phyloP scores from a whole-genome alignment of 2,329 filamentous ascomycete genomes.

The Laburnicola sp. region DNA sequence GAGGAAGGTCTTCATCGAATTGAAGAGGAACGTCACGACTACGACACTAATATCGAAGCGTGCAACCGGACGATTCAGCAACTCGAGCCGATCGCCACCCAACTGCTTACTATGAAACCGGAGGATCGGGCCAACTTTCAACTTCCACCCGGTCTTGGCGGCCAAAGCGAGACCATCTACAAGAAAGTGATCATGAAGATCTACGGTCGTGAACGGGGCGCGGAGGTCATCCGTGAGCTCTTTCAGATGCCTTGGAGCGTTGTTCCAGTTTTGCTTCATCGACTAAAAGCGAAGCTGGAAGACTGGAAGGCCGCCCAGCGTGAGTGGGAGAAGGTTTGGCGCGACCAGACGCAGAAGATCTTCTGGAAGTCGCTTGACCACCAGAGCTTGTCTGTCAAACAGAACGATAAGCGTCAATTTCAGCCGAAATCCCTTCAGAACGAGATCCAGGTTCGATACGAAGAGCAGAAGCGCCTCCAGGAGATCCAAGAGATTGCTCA shows the following conservation, averaged over 20 bases:
- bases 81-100: slow-evolving; percentile 88
- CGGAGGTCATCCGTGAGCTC: slow-evolving; percentile 83
- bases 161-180: slow-evolving; percentile 94
- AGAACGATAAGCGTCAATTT: slow-evolving; percentile 86
- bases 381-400: slow-evolving; percentile 88
- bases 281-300: slow-evolving; percentile 94
- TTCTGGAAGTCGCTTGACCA: slow-evolving; percentile 97
- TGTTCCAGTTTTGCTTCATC: slow-evolving; percentile 82
- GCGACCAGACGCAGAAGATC: slow-evolving; percentile 89
- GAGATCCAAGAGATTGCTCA: slow-evolving; percentile 62
- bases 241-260: slow-evolving; percentile 83
- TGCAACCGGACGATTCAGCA: slow-evolving; percentile 95
- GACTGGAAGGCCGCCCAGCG: slow-evolving; percentile 97
- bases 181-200: slow-evolving; percentile 97
- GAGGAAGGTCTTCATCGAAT: slow-evolving; percentile 95
- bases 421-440: slow-evolving; percentile 87
- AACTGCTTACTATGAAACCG: slow-evolving; percentile 75
- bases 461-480: slow-evolving; percentile 79
- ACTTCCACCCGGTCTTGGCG: slow-evolving; percentile 81
- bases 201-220: slow-evolving; percentile 82
- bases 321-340: slow-evolving; percentile 99
- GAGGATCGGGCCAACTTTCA: slow-evolving; percentile 75
- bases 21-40: slow-evolving; percentile 97
- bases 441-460: slow-evolving; percentile 88
- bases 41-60: slow-evolving; percentile 97